phyloP scores from a whole-genome alignment of 2,329 filamentous ascomycete genomes.

The Trichoderma pleuroti region DNA sequence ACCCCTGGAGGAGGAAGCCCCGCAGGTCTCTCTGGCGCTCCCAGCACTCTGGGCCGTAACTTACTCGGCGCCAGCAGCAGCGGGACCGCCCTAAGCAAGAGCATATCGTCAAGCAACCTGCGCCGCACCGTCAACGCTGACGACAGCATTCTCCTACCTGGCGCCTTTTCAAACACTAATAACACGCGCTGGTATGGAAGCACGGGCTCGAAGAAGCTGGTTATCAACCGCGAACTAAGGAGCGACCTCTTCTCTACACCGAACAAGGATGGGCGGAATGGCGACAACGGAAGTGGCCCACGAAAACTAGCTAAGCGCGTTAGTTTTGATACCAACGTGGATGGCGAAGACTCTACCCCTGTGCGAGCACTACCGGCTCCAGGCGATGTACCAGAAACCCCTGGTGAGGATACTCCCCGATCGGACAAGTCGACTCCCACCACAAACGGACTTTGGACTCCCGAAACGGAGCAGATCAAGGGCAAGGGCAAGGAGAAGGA shows the following conservation, averaged over 20 bases:
- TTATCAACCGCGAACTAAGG: slow-evolving; percentile 84
- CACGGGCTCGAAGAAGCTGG: slow-evolving; percentile 77
- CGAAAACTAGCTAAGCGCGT: slow-evolving; percentile 76
- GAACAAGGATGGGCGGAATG: slow-evolving; percentile 46
- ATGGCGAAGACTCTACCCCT: slow-evolving; percentile 35
- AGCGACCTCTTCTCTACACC: slow-evolving; percentile 66
- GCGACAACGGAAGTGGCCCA: slow-evolving; percentile 40
- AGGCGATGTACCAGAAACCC: slow-evolving; percentile 30
- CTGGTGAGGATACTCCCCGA: slow-evolving; percentile 42
- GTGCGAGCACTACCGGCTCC: slow-evolving; percentile 35
- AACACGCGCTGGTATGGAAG: slow-evolving; percentile 63
- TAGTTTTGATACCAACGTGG: slow-evolving; percentile 74
- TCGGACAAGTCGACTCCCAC: slow-evolving; percentile 49
- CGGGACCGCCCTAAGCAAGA: slow-evolving; percentile 74
- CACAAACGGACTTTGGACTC: slow-evolving; percentile 37
- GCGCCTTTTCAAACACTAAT: slow-evolving; percentile 72
- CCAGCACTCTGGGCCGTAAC: slow-evolving; percentile 63
- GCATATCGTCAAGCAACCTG: slow-evolving; percentile 81
- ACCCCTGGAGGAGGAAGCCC: slow-evolving; percentile 70
- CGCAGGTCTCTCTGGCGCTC: slow-evolving; percentile 62
- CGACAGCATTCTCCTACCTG: slow-evolving; percentile 81
- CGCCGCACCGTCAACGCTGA: slow-evolving; percentile 77
- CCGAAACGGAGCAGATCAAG: slow-evolving; percentile 68
- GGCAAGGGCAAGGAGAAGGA: slow-evolving; percentile 76
- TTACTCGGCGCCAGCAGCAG: slow-evolving; percentile 64